Conservation (phyloP, 164 flowering plant species). For the Stephania cephalantha region DNA sequence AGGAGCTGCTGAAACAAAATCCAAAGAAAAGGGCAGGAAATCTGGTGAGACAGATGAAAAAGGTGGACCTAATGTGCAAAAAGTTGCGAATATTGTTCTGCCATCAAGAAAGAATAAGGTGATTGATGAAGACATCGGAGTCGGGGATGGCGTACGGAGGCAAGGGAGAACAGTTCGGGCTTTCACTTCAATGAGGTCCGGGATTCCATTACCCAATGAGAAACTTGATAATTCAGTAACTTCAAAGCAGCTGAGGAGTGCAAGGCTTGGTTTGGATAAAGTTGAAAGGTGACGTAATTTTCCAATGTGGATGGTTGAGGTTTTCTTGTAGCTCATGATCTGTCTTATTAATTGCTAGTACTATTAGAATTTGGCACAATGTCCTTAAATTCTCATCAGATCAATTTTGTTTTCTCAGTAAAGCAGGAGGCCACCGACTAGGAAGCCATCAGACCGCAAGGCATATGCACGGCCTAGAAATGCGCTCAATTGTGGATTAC, state of each 20-base stretch:
- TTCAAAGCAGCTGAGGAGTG: constrained; percentile 74
- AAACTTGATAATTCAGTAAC: constrained; percentile 54
- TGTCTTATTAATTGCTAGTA: neutral
- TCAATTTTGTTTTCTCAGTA: constrained; percentile 40
- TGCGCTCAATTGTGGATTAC: constrained; percentile 34
- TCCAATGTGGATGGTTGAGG: neutral
- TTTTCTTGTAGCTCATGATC: neutral
- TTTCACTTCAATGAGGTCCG: constrained; percentile 47
- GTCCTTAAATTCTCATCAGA: constrained; percentile 13
- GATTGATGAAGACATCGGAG: constrained; percentile 53
- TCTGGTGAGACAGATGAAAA: constrained; percentile 58
- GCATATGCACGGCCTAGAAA: constrained; percentile 63
- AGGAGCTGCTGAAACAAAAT: constrained; percentile 57
- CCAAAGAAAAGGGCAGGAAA: constrained; percentile 50
- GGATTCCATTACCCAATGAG: constrained; percentile 42
- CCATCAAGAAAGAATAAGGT: constrained; percentile 69
- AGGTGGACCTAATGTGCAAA: constrained; percentile 49
- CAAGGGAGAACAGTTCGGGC: constrained; percentile 74
- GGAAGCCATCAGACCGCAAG: constrained; percentile 76
- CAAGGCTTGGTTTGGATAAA: constrained; percentile 56
- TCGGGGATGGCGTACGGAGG: constrained; percentile 69
- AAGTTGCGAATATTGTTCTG: constrained; percentile 26
- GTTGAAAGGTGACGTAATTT: constrained; percentile 54
- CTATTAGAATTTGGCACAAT: neutral
- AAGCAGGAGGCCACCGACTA: constrained; percentile 67